Evolutionary conservation across 164 flowering plant species (phyloP).

Genomic region (Warburgia ugandensis): DNA sequence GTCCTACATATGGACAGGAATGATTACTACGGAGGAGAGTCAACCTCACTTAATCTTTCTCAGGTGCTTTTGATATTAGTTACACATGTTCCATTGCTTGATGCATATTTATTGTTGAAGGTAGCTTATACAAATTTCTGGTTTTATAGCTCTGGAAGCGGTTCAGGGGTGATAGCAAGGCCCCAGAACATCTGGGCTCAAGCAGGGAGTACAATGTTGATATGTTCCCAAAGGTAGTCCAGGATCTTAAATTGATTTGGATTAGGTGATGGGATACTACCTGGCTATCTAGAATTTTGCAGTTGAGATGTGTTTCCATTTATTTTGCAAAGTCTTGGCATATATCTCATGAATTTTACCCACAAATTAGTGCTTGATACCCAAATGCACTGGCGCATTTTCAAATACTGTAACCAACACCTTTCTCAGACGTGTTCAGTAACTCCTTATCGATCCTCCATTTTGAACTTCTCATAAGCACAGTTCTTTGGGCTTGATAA

Average conservation of each 20-base stretch:
- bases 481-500: too few species aligned
- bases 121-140: neutral
- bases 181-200: conserved; percentile 63
- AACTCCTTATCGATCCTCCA: too few species aligned
- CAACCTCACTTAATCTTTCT: conserved; percentile 62
- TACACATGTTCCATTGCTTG: neutral
- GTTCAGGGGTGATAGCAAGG: conserved; percentile 58
- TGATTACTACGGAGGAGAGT: conserved; percentile 90
- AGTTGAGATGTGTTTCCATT: too few species aligned
- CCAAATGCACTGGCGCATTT: too few species aligned
- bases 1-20: conserved; percentile 90
- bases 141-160: conserved; percentile 75
- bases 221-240: conserved; percentile 83
- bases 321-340: too few species aligned
- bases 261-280: too few species aligned
- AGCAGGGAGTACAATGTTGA: conserved; percentile 93
- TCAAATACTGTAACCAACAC: too few species aligned
- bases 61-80: conserved; percentile 37
- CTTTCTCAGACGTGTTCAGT: too few species aligned
- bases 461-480: too few species aligned
- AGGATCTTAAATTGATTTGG: neutral
- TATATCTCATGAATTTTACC: too few species aligned
- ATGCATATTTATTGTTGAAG: neutral
- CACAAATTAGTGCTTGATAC: too few species aligned
- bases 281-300: too few species aligned